Percentiles rank a stretch among this genome's conserved stretches.
Evolutionary conservation across 2,329 filamentous ascomycete genomes (phyloP).

Genomic region (Ceratocystis harringtonii): DNA sequence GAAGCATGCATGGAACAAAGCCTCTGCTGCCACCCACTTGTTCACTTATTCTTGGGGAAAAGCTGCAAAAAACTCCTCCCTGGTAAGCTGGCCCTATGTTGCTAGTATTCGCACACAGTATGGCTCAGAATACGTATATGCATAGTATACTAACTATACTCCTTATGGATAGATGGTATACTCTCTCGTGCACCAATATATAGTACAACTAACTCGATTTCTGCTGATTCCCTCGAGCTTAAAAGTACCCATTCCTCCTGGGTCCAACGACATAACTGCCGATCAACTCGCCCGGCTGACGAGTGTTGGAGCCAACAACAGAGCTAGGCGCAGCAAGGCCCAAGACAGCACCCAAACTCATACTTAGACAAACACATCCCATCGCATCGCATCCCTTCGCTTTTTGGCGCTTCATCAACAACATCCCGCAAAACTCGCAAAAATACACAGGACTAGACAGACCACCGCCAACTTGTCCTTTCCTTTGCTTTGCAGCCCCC

Average conservation of each 20-base stretch:
- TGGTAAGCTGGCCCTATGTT: background rate
- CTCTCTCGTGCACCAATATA: too few species aligned
- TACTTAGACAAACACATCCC: background rate
- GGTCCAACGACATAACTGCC: background rate
- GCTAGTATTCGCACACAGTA: background rate
- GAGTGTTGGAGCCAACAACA: too few species aligned
- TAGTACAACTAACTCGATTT: too few species aligned
- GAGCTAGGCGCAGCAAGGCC: background rate
- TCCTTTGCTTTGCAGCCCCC: background rate
- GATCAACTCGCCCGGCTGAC: background rate
- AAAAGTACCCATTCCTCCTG: background rate
- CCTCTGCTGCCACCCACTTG: background rate
- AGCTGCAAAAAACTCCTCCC: background rate
- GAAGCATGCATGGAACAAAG: background rate
- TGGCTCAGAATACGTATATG: background rate
- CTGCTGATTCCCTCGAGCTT: background rate
- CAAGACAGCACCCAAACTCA: background rate
- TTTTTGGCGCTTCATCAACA: background rate
- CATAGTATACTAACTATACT: background rate
- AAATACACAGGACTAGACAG: background rate
- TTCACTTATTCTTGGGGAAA: background rate
- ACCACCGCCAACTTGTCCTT: background rate
- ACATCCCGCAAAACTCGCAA: background rate
- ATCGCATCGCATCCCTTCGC: background rate
- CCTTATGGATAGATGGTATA: too few species aligned